Percentiles rank a stretch among this genome's conserved stretches.
phyloP scores from a whole-genome alignment of 225 moss, liverwort and hornwort genomes.

The Thuidium tamariscinum region DNA sequence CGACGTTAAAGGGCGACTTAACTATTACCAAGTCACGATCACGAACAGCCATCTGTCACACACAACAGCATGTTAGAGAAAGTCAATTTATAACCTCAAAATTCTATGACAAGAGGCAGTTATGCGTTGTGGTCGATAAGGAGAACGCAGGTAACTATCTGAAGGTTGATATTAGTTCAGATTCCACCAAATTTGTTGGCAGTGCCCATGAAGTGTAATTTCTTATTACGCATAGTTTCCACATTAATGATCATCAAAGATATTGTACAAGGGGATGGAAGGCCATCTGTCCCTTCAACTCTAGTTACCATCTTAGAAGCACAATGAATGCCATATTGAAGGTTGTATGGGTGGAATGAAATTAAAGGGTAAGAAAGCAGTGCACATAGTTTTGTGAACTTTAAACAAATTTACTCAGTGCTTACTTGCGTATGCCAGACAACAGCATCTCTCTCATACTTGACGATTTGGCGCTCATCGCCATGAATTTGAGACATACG shows the following conservation, averaged over 20 bases:
- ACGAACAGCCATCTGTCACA: slow-evolving; percentile 48
- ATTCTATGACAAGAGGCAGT: background rate
- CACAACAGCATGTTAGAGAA: background rate
- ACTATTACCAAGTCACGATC: slow-evolving; percentile 40
- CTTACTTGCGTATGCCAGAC: slow-evolving; percentile 72
- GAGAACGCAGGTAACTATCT: background rate
- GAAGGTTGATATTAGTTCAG: background rate
- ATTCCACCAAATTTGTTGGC: background rate
- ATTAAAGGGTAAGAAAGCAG: background rate
- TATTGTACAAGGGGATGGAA: background rate
- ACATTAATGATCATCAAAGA: background rate
- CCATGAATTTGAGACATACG: slow-evolving; percentile 43
- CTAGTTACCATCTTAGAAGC: background rate
- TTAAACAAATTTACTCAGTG: background rate
- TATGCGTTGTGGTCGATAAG: background rate
- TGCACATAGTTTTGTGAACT: background rate
- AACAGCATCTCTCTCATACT: slow-evolving; percentile 65
- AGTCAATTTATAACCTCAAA: background rate
- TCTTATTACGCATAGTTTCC: background rate
- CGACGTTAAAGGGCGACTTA: slow-evolving; percentile 42
- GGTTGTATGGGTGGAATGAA: background rate
- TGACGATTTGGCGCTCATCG: slow-evolving; percentile 40
- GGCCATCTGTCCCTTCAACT: background rate
- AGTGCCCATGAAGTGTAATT: background rate
- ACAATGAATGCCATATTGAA: background rate